Evolutionary conservation across 2,329 filamentous ascomycete species (phyloP), one percentile per base, ranked within the genome.

Genomic region (Parafenestella ontariensis): DNA sequence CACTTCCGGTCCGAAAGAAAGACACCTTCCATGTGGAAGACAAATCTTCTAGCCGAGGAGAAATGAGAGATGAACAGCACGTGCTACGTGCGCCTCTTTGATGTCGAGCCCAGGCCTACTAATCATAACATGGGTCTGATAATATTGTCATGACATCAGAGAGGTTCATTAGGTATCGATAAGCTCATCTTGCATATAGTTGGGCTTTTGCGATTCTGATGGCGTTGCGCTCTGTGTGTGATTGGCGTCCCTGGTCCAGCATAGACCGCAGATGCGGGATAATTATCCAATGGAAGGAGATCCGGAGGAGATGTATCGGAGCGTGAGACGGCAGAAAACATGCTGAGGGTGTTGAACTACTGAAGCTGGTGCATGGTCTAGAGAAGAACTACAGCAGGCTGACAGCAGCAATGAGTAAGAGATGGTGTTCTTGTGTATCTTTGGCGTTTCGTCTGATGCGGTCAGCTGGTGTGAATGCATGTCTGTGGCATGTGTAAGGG

Each of bases 131-230:
- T 31, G 7, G 23, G 28, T 21, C 11, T 31, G 8, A 11, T 29
- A 36, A 34, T 28, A 46, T 36, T 34, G 43, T n/a, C 17, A 29
- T 58, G 52, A 55, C 52, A 48, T 55, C 48, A 52, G 39, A 17
- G 44, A 28, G 29, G 40, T 13, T 28, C 6, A 41, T 39, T 55
- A 55, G 34, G 47, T 58, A 55, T 58, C 55, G 55, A 58, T 55
- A 58, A 58, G 45, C 54, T 48, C 49, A 44, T 43, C 42, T 23
- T 42, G 39, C 39, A 41, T 41, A 15, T 4, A 15, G 39, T 24
- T 41, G 40, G 13, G n/a, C 23, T 23, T 24, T 40, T 43, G 29
- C 43, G 33, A 41, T 45, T 24, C 11, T 15, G 18, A 26, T 37
- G 33, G 45, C 48, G 37, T 44, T 58, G 29, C 21, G 41, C 36